Percentiles rank a stretch among this genome's conserved stretches.
These are phyloP conservation scores for Drechslera avenae DNA, from an alignment of 2,329 filamentous ascomycete genomes.

Conservation along the genomic window DNA sequence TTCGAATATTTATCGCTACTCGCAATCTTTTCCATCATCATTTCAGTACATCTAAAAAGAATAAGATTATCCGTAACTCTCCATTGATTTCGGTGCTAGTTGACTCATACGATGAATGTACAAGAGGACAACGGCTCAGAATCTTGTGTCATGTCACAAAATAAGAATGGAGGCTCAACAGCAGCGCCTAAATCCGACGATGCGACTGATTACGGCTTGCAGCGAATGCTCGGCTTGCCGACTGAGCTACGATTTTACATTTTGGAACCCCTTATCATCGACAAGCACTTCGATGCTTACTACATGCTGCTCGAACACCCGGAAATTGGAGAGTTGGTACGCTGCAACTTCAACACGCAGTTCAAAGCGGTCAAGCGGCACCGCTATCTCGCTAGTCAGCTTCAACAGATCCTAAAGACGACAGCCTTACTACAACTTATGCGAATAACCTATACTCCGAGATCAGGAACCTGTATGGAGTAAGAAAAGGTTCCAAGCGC, in stretches of 20 bases:
- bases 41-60: not conserved
- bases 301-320: slow-evolving; percentile 2
- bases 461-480: not conserved
- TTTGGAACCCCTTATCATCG: not conserved
- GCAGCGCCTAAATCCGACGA: not conserved
- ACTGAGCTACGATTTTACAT: slow-evolving; percentile 1
- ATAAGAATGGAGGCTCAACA: not conserved
- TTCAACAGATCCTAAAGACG: slow-evolving; percentile 1
- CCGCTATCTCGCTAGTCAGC: slow-evolving; percentile 1
- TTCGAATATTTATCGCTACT: not conserved
- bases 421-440: not conserved
- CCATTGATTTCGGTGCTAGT: not conserved
- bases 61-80: too few species aligned
- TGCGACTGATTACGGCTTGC: not conserved
- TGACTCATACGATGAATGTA: not conserved
- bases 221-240: not conserved
- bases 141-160: not conserved
- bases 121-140: not conserved
- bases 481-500: not conserved
- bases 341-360: slow-evolving; percentile 6
- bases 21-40: not conserved
- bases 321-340: not conserved
- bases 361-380: not conserved
- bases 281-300: not conserved
- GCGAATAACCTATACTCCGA: not conserved